Percentiles rank a stretch among this genome's conserved stretches.
Conservation (phyloP, 2,329 filamentous ascomycete species). For the Calonectria leucothoes region DNA sequence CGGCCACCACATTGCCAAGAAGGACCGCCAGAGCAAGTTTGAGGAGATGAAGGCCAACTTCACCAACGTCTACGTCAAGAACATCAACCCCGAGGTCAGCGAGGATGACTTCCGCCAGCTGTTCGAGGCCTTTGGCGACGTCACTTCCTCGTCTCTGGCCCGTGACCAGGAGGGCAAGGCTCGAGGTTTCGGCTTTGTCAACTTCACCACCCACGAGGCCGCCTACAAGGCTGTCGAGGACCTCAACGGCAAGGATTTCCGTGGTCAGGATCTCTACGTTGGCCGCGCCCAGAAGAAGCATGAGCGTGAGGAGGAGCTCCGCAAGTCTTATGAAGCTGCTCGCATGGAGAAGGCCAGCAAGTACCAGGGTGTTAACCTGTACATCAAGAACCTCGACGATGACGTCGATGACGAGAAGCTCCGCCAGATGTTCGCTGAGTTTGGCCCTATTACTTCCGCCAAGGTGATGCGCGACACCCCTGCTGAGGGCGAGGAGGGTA, state of each 20-base stretch:
- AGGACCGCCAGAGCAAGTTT: constrained; percentile 99
- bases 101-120: constrained; percentile 96
- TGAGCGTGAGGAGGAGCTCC: constrained; percentile 98
- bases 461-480: constrained; percentile 97
- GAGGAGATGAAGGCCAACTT: constrained; percentile 99
- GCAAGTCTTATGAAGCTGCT: constrained; percentile 98
- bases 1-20: constrained; percentile 99
- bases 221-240: constrained; percentile 89
- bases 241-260: constrained; percentile 92
- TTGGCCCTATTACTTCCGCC: constrained; percentile 95
- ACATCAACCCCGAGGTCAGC: constrained; percentile 84
- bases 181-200: constrained; percentile 96
- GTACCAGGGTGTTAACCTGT: constrained; percentile 99
- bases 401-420: constrained; percentile 98
- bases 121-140: constrained; percentile 92
- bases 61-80: constrained; percentile 99
- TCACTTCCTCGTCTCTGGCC: constrained; percentile 94
- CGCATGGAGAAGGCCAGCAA: constrained; percentile 98
- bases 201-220: constrained; percentile 92
- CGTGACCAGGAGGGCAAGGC: constrained; percentile 91
- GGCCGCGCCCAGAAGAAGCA: constrained; percentile 99
- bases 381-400: constrained; percentile 99
- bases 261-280: constrained; percentile 95
- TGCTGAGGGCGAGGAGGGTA: constrained; percentile 65
- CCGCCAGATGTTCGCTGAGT: constrained; percentile 90